Percentiles rank a stretch among this genome's conserved stretches.
Conservation (phyloP, 805 yeast genomes). For the Teunomyces cretensis region DNA sequence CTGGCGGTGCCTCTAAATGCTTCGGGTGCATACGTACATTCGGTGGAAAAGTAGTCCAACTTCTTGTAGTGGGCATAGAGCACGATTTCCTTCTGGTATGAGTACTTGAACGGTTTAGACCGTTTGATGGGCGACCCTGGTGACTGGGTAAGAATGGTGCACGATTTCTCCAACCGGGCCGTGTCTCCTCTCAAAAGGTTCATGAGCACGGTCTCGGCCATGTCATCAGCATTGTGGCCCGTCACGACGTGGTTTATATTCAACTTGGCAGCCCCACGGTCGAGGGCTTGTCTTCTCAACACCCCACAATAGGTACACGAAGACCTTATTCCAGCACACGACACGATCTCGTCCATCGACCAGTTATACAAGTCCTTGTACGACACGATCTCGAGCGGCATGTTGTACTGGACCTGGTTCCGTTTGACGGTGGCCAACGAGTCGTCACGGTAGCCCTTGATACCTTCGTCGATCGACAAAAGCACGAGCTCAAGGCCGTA, state of each 20-base stretch:
- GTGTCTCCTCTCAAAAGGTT: slow-evolving; percentile 94
- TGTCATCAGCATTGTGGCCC: slow-evolving; percentile 98
- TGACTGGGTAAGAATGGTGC: slow-evolving; percentile 79
- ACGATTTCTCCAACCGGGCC: slow-evolving; percentile 85
- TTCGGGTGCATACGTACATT: slow-evolving; percentile 97
- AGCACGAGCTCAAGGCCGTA: slow-evolving; percentile 85
- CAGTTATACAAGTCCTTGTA: slow-evolving; percentile 89
- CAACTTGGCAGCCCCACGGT: slow-evolving; percentile 87
- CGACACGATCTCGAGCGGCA: slow-evolving; percentile 78
- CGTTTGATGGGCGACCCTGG: slow-evolving; percentile 88
- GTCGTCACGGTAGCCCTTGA: slow-evolving; percentile 95
- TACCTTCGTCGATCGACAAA: slow-evolving; percentile 93
- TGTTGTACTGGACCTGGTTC: slow-evolving; percentile 79
- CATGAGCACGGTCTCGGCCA: slow-evolving; percentile 98
- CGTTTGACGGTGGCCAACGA: slow-evolving; percentile 95
- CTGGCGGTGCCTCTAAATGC: slow-evolving; percentile 98
- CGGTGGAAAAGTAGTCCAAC: slow-evolving; percentile 93
- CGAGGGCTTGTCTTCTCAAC: slow-evolving; percentile 91
- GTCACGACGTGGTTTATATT: slow-evolving; percentile 91
- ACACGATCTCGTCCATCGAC: slow-evolving; percentile 98
- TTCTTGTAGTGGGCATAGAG: slow-evolving; percentile 95
- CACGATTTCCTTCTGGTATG: slow-evolving; percentile 96
- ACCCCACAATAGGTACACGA: slow-evolving; percentile 99
- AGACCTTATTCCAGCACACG: slow-evolving; percentile 88
- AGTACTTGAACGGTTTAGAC: slow-evolving; percentile 92